Percentiles rank a stretch among this genome's conserved stretches.
Evolutionary conservation across 169 alveolate genomes (phyloP).

Genomic region (Blepharisma undulans): DNA sequence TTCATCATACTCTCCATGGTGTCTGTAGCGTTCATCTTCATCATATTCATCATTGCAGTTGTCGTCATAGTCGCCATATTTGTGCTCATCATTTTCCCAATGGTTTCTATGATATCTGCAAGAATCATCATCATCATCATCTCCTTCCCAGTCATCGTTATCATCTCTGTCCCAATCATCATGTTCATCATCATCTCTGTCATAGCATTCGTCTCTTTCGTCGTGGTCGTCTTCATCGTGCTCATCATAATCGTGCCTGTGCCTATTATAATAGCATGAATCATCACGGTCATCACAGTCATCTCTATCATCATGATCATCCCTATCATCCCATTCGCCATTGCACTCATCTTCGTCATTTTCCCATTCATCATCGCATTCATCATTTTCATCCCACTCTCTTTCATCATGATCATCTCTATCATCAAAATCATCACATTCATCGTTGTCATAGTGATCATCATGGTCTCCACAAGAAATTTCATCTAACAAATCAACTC

Average conservation of each 20-base stretch:
- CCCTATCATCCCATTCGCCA: background rate
- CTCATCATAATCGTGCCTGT: no score
- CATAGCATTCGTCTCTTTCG: background rate
- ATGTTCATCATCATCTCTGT: background rate
- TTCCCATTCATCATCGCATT: no score
- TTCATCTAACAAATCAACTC: background rate
- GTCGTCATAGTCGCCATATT: background rate
- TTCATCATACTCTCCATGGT: background rate
- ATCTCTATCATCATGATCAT: background rate
- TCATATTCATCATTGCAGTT: no score
- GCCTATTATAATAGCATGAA: no score
- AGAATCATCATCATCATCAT: background rate
- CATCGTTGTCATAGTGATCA: background rate
- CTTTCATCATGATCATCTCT: no score
- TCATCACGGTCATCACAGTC: background rate
- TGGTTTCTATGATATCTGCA: background rate
- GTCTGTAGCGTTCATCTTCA: background rate
- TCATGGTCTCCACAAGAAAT: background rate
- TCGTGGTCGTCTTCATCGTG: background rate
- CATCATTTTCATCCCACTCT: no score
- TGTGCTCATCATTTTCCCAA: background rate
- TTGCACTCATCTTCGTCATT: background rate
- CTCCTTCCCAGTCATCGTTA: background rate
- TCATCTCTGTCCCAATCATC: background rate
- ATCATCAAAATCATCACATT: background rate